Evolutionary conservation across 1,139 yeast species (phyloP), one percentile per base, ranked within the genome.

Genomic region (Arxiozyma heterogenica): DNA sequence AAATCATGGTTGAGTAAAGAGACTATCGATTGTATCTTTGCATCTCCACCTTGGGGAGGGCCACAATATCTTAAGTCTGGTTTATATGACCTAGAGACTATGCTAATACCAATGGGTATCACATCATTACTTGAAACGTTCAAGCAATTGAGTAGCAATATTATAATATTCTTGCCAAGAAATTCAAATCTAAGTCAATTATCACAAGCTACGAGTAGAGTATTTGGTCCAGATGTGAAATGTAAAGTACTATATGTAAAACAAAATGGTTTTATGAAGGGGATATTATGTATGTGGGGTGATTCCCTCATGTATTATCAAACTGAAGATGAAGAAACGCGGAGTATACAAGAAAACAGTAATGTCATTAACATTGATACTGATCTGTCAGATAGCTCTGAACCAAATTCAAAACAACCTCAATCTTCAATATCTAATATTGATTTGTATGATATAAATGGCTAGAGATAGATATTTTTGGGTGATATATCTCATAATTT

Each of bases 31-130:
- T 77, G 87, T 48, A 75, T 86, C 7, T 91, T 89, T 70, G 78
- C 84, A 25, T 88, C 96, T 6, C 98, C 98, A 0, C 98, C 98
- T 0, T 93, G 98, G 98, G 98, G 98, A 18, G 98, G 98, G 0
- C 89, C 94, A 0, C 67, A 72, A 4, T 93, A 91, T 69, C 70
- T 73, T 41, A 63, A 71, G 12, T 60, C 65, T 4, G 73, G 73
- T 0, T 61, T 66, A 0, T 86, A 81, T 71, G 82, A 83, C 59
- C 63, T 82, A 20, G 68, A 70, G 51, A 59, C 60, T 15, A 57
- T 63, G 23, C 58, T 73, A 44, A 64, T 71, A 53, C 91, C 94
- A 1, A 71, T 82, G 52, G 70, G 71, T 3, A 61, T 85, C 3
- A 71, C 74, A n/a, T 66, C 69, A 25, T 65, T 84, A 23, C 66